Evolutionary conservation across 306 rosid genomes (phyloP).

Genomic region (Quercus robur): DNA sequence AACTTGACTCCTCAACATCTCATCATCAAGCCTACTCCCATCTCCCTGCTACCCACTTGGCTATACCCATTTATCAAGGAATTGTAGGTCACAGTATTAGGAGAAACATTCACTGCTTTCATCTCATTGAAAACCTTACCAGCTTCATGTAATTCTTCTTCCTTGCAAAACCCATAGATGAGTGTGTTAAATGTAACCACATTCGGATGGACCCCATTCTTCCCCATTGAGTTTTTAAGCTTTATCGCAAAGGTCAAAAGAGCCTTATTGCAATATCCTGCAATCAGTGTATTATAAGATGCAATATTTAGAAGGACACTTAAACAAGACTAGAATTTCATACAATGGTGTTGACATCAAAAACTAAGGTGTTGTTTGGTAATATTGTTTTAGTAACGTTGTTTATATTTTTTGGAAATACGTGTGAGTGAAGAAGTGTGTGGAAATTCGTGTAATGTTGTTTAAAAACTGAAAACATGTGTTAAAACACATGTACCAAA

Average conservation of each 20-base stretch:
- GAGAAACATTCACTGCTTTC: conserved; percentile 57
- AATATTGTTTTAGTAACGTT: no score
- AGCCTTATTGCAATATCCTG: conserved; percentile 71
- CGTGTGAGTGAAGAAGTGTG: no score
- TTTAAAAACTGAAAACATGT: no score
- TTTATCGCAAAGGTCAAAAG: conserved; percentile 53
- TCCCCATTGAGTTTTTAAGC: conserved; percentile 51
- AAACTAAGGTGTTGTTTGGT: background rate
- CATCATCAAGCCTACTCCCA: conserved; percentile 63
- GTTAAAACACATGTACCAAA: no score
- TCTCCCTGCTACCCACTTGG: conserved; percentile 53
- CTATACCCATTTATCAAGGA: conserved; percentile 69
- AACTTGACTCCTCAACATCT: conserved; percentile 60
- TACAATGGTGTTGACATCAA: background rate
- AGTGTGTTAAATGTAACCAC: conserved; percentile 70
- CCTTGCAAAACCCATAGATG: conserved; percentile 68
- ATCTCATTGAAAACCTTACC: conserved; percentile 60
- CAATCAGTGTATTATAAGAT: conserved; percentile 65
- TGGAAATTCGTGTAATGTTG: no score
- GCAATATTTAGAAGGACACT: conserved; percentile 21
- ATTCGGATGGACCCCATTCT: conserved; percentile 50
- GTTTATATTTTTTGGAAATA: no score
- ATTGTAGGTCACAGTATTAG: conserved; percentile 66
- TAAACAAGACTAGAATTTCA: background rate
- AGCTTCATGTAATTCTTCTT: conserved; percentile 65